phyloP scores from a whole-genome alignment of 2,329 filamentous ascomycete genomes.

The Xylaria sp. region DNA sequence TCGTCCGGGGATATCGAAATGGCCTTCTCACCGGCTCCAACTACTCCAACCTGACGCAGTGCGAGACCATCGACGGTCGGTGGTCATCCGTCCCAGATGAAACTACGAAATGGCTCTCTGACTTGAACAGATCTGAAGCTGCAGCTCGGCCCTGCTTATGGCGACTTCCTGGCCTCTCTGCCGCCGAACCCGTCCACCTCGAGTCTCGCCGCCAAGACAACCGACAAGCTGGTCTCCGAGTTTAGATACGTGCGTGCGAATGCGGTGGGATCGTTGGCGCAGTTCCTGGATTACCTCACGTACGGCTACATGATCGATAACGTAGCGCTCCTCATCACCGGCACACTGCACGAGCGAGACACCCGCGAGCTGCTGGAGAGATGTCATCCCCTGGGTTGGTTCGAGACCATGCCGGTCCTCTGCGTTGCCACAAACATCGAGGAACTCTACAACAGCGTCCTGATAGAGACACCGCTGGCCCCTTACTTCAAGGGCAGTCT shows the following conservation, averaged over 20 bases:
- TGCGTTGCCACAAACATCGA: conserved; percentile 99
- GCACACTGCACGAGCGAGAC: conserved; percentile 95
- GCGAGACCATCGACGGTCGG: conserved; percentile 94
- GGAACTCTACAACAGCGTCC: conserved; percentile 96
- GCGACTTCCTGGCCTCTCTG: conserved; percentile 93
- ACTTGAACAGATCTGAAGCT: conserved; percentile 84
- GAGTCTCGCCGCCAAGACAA: conserved; percentile 91
- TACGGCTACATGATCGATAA: conserved; percentile 99
- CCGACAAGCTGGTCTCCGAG: conserved; percentile 97
- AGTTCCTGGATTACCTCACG: conserved; percentile 97
- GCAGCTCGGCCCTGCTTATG: conserved; percentile 94
- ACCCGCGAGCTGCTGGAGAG: conserved; percentile 93
- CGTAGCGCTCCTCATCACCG: conserved; percentile 95
- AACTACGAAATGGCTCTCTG: background rate
- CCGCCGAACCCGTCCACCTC: conserved; percentile 98
- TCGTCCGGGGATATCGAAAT: conserved; percentile 97
- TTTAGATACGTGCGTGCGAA: conserved; percentile 97
- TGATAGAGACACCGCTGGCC: conserved; percentile 95
- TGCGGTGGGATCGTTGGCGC: conserved; percentile 87
- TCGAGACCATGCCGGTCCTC: conserved; percentile 97
- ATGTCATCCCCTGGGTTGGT: conserved; percentile 97
- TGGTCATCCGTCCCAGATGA: conserved; percentile 16
- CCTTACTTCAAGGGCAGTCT: conserved; percentile 98
- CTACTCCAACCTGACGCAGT: conserved; percentile 96
- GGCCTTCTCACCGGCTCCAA: conserved; percentile 87